These are phyloP conservation scores for Termitomyces sp. DNA, from an alignment of 768 basidiomycete species.

Conservation along the genomic window DNA sequence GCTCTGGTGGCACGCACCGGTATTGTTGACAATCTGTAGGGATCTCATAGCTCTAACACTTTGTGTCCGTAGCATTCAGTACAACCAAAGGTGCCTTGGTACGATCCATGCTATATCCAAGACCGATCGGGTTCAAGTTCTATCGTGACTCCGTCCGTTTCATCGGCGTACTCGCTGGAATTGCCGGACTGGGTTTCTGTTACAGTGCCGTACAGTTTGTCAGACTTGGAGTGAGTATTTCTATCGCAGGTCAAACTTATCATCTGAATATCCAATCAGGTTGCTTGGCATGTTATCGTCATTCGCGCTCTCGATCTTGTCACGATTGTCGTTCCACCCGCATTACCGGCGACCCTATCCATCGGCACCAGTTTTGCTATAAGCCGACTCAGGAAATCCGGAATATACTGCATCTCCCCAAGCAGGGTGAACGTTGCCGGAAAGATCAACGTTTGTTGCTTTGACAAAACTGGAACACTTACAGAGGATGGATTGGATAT, in stretches of 20 bases:
- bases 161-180: constrained; percentile 85
- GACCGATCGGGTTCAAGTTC: constrained; percentile 98
- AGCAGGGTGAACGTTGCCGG: constrained; percentile 93
- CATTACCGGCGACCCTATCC: constrained; percentile 92
- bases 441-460: constrained; percentile 95
- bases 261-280: constrained; percentile 33
- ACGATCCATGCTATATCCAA: constrained; percentile 97
- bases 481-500: constrained; percentile 98
- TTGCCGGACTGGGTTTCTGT: constrained; percentile 88
- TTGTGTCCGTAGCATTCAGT: constrained; percentile 61
- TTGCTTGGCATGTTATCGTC: constrained; percentile 86
- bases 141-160: constrained; percentile 91
- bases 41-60: not conserved
- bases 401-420: constrained; percentile 96
- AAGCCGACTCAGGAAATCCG: constrained; percentile 74
- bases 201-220: constrained; percentile 91
- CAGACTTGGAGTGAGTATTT: constrained; percentile 69
- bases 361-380: constrained; percentile 98
- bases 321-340: constrained; percentile 96
- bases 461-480: constrained; percentile 98
- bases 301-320: constrained; percentile 91
- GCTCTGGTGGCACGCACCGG: constrained; percentile 87
- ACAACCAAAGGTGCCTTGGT: constrained; percentile 97
- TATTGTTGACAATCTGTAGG: constrained; percentile 20
- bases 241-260: not conserved